Conservation (phyloP, 345 rosid species). For the Populus pruinosa region DNA sequence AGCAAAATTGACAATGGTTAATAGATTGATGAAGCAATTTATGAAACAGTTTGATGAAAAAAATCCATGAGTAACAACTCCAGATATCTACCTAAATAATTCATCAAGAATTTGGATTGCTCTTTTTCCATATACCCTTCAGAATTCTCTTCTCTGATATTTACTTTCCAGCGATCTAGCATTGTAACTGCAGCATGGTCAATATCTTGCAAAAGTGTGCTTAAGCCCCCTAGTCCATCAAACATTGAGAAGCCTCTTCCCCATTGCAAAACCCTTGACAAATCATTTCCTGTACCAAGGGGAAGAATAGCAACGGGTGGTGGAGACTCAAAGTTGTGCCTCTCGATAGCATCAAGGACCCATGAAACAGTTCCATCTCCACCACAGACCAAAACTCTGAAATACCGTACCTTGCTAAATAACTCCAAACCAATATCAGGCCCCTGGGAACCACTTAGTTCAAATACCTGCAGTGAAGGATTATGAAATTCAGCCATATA, state of each 20-base stretch:
- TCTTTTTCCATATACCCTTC: neutral
- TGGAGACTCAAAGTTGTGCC: conserved; percentile 81
- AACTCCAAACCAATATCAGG: conserved; percentile 82
- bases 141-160: conserved; percentile 41
- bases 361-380: conserved; percentile 96
- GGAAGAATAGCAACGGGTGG: conserved; percentile 94
- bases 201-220: conserved; percentile 58
- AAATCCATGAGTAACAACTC: neutral
- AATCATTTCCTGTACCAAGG: conserved; percentile 97
- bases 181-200: conserved; percentile 87
- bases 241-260: conserved; percentile 72
- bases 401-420: conserved; percentile 82
- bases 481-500: neutral
- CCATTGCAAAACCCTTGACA: conserved; percentile 83
- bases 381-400: conserved; percentile 87
- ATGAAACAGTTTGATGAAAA: neutral
- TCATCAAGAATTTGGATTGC: conserved; percentile 81
- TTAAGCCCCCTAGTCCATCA: conserved; percentile 83
- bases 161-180: conserved; percentile 92
- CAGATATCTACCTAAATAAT: conserved; percentile 61
- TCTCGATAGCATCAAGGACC: conserved; percentile 86
- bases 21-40: neutral
- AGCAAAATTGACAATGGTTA: neutral
- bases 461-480: conserved; percentile 54
- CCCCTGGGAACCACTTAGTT: conserved; percentile 69